Percentiles rank a stretch among this genome's conserved stretches.
These are phyloP conservation scores for Thecaphora thlaspeos DNA, from an alignment of 1,284 basidiomycete genomes.

Conservation along the genomic window DNA sequence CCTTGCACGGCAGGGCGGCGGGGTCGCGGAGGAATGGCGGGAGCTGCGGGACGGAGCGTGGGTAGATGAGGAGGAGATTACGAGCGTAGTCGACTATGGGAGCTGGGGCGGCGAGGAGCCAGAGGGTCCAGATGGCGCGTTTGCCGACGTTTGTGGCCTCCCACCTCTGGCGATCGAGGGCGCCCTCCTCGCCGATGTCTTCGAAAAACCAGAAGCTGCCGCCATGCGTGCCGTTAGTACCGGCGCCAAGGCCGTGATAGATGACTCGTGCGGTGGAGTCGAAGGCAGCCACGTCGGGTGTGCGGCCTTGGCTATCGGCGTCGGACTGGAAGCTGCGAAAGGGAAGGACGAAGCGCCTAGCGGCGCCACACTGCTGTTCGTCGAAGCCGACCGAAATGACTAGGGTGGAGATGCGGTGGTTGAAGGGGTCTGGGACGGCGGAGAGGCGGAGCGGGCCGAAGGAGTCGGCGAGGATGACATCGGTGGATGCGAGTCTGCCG, in stretches of 20 bases:
- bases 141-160: constrained; percentile 18
- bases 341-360: constrained; percentile 27
- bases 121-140: constrained; percentile 40
- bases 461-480: constrained; percentile 24
- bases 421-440: constrained; percentile 24
- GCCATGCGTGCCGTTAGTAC: constrained; percentile 27
- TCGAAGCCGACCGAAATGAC: constrained; percentile 26
- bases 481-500: constrained; percentile 10
- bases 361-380: constrained; percentile 13
- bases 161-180: constrained; percentile 23
- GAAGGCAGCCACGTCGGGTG: constrained; percentile 15
- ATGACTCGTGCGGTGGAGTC: constrained; percentile 20
- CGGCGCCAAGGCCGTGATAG: constrained; percentile 33
- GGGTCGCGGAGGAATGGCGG: constrained; percentile 21
- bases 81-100: constrained; percentile 21
- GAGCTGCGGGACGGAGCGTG: constrained; percentile 9
- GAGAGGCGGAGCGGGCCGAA: constrained; percentile 27
- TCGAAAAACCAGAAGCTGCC: constrained; percentile 45
- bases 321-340: constrained; percentile 32
- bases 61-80: constrained; percentile 22
- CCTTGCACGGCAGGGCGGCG: constrained; percentile 26
- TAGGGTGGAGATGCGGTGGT: constrained; percentile 30
- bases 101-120: constrained; percentile 33
- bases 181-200: constrained; percentile 34
- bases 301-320: constrained; percentile 4